Evolutionary conservation across 768 basidiomycete species (phyloP).

Genomic region (Mycena filopes): DNA sequence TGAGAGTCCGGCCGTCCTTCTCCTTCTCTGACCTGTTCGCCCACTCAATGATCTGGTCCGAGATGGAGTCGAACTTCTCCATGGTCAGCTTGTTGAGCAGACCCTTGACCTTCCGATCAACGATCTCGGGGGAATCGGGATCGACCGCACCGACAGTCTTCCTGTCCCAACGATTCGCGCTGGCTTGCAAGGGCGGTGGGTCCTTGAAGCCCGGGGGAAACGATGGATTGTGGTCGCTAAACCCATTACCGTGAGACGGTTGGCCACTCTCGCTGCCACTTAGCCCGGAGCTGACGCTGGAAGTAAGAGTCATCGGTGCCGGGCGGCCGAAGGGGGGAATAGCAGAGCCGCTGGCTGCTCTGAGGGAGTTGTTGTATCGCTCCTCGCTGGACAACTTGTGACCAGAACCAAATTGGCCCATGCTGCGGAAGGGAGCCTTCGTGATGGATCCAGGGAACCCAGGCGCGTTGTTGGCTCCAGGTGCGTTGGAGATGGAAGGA

Average conservation of each 20-base stretch:
- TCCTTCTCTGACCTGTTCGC: conserved; percentile 94
- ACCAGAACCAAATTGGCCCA: conserved; percentile 75
- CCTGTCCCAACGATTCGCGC: conserved; percentile 86
- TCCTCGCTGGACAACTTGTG: conserved; percentile 78
- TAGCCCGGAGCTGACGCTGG: conserved; percentile 63
- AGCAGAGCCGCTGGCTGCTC: conserved; percentile 66
- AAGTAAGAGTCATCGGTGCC: conserved; percentile 71
- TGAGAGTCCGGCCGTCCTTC: conserved; percentile 92
- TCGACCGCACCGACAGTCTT: conserved; percentile 59
- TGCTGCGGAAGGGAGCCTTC: conserved; percentile 59
- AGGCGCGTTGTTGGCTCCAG: conserved; percentile 20
- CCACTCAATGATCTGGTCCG: conserved; percentile 94
- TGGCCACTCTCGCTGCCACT: conserved; percentile 64
- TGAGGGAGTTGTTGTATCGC: conserved; percentile 62
- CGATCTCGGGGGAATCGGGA: conserved; percentile 79
- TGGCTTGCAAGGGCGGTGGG: conserved; percentile 78
- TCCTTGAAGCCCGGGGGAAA: conserved; percentile 60
- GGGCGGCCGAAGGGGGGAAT: conserved; percentile 65
- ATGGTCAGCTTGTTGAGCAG: conserved; percentile 96
- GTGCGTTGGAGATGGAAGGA: conserved; percentile 47
- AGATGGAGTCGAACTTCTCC: conserved; percentile 97
- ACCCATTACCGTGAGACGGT: conserved; percentile 47
- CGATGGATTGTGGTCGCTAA: conserved; percentile 49
- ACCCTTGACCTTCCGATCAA: conserved; percentile 92
- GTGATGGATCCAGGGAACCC: conserved; percentile 61